phyloP scores from a whole-genome alignment of 2,329 filamentous ascomycete genomes.

The Tympanopsis confertula region DNA sequence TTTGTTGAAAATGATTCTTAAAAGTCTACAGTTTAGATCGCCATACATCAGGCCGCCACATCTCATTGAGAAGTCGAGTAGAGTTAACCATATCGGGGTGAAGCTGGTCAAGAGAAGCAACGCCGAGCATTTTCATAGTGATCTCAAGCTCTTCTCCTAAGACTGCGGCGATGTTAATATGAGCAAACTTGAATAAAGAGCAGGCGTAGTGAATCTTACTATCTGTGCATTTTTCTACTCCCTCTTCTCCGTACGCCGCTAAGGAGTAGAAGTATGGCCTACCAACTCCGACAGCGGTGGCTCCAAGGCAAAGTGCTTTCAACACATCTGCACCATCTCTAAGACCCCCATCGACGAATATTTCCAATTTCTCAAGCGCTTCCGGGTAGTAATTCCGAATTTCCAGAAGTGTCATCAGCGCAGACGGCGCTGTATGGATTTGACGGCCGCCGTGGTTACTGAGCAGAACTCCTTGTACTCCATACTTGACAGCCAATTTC shows the following conservation, averaged over 20 bases:
- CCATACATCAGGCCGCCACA: slow-evolving; percentile 21
- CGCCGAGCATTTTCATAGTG: slow-evolving; percentile 35
- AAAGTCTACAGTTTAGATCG: too few relatives aligned
- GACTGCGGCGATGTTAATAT: slow-evolving; percentile 7
- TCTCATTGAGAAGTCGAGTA: slow-evolving; percentile 14
- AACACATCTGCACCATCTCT: slow-evolving; percentile 32
- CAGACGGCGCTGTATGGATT: slow-evolving; percentile 30
- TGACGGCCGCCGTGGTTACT: slow-evolving; percentile 40
- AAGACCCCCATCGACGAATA: slow-evolving; percentile 35
- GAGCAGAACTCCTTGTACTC: slow-evolving; percentile 30
- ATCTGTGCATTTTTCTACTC: slow-evolving; percentile 7
- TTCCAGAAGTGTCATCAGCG: slow-evolving; percentile 30
- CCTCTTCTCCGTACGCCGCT: slow-evolving; percentile 24
- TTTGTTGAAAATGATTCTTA: too few relatives aligned
- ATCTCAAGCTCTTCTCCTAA: slow-evolving; percentile 29
- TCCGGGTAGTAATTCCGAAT: slow-evolving; percentile 27
- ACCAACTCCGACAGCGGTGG: slow-evolving; percentile 31
- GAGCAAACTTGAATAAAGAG: not conserved
- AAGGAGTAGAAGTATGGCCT: slow-evolving; percentile 30
- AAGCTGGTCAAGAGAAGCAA: slow-evolving; percentile 32
- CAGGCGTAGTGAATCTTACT: not conserved
- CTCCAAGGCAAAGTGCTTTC: slow-evolving; percentile 32
- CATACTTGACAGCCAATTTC: slow-evolving; percentile 22
- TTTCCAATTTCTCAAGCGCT: slow-evolving; percentile 25
- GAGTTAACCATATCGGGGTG: slow-evolving; percentile 37